Base-by-base conservation (phyloP, 75 land plant species). In the Selaginella tamariscina region DNA sequence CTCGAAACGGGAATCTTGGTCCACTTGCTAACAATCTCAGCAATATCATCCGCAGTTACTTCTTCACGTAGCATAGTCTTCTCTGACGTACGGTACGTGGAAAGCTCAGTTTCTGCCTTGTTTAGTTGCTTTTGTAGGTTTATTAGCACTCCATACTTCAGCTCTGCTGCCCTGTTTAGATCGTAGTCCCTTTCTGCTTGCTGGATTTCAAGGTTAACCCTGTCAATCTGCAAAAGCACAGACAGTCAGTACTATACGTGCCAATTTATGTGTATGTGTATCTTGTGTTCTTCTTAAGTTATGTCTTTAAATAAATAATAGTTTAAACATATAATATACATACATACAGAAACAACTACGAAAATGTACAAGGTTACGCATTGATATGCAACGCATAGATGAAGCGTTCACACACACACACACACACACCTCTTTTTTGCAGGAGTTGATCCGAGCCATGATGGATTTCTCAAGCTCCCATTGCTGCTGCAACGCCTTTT, bases 21-120 rank as follows among this genome's bases (percentile, higher is more conserved):
- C 62, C 62, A 59, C 62, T 59, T 59, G 62, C 62, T 59, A n/a
- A 59, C 62, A 8, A 59, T 59, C 62, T 59, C 62, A 23, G 27
- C 62, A n/a, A 59, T 59, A 59, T 59, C 62, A n/a, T 59, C 62
- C 9, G 27, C 26, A 23, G 62, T 59, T 5, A 59, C n/a, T n/a
- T 59, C 62, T n/a, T 59, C 62, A 8, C 62, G 62, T 21, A 59
- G 26, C 24, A 59, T 59, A 9, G 62, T 23, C 8, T 26, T 59
- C 26, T 26, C 62, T 8, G 62, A 59, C 62, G 5, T 59, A 2
- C 49, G 5, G 49, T 39, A 39, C 49, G 26, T 59, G 5, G 27
- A 5, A 59, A 59, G 62, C 62, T 26, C 62, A 23, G 11, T 15
- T 21, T 59, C 62, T 5, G 62, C n/a, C 26, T 21, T 21, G 5